Conservation (phyloP, 2,329 filamentous ascomycete species). For the Botrytis porri region DNA sequence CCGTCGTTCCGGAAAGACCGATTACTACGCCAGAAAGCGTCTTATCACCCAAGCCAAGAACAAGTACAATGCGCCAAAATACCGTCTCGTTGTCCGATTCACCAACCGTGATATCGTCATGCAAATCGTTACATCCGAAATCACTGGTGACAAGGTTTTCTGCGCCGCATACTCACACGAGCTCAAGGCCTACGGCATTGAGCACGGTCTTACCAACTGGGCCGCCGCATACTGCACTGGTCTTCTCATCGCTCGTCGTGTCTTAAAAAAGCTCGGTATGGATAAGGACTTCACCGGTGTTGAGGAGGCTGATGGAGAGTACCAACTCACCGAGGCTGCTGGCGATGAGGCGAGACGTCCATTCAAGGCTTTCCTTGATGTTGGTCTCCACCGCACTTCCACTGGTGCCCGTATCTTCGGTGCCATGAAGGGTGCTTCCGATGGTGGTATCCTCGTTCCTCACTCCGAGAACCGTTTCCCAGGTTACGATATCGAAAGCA, state of each 20-base stretch:
- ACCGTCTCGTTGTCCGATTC: constrained; percentile 98
- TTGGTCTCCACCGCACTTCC: constrained; percentile 94
- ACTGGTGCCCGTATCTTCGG: constrained; percentile 98
- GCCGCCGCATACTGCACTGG: constrained; percentile 94
- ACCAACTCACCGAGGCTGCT: constrained; percentile 87
- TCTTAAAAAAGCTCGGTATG: constrained; percentile 93
- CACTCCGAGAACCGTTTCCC: constrained; percentile 99
- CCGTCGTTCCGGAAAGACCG: constrained; percentile 94
- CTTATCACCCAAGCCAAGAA: constrained; percentile 99
- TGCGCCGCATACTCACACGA: constrained; percentile 91
- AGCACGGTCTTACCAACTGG: constrained; percentile 99
- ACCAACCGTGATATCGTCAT: constrained; percentile 99
- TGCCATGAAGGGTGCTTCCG: constrained; percentile 99
- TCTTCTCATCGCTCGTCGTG: constrained; percentile 94
- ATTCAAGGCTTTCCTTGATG: constrained; percentile 99
- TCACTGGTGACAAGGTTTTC: constrained; percentile 97
- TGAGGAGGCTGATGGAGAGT: constrained; percentile 96
- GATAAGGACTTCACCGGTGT: constrained; percentile 93
- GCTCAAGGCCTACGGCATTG: constrained; percentile 95
- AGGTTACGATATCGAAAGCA: constrained; percentile 92
- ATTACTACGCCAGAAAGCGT: constrained; percentile 99
- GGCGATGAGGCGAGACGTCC: constrained; percentile 89
- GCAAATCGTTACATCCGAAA: constrained; percentile 96
- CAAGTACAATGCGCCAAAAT: constrained; percentile 99
- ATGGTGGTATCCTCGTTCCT: constrained; percentile 93